A percentile compares a stretch with the other conserved stretches of the same genome.
Conservation (phyloP, 2,329 filamentous ascomycete species). For the Trichophyton equinum region DNA sequence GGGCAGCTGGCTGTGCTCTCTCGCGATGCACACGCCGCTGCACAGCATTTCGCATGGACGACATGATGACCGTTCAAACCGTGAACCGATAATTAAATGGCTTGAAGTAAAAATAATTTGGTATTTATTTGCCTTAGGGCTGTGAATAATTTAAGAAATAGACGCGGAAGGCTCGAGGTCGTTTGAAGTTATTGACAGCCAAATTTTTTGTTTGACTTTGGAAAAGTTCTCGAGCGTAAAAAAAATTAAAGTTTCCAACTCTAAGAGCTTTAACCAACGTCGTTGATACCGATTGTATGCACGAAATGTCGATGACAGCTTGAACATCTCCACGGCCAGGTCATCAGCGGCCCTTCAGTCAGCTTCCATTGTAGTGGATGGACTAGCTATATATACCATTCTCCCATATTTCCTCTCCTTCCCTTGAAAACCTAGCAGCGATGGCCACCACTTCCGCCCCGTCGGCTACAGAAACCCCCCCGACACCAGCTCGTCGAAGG, state of each 20-base stretch:
- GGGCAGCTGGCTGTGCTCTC: slow-evolving; percentile 73
- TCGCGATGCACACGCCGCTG: slow-evolving; percentile 79
- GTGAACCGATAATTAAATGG: not conserved
- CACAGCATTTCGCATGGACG: slow-evolving; percentile 50
- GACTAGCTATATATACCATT: not conserved
- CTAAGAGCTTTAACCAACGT: not conserved
- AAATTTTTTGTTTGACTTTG: not conserved
- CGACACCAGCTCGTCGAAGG: slow-evolving; percentile 13
- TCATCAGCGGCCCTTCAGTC: not conserved
- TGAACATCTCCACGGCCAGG: not conserved
- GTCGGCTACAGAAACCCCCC: slow-evolving; percentile 15
- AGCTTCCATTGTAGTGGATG: not conserved
- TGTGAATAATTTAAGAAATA: not conserved
- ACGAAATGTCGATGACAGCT: not conserved
- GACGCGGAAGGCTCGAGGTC: not conserved
- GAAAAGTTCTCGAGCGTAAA: not conserved
- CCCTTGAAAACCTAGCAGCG: slow-evolving; percentile 6
- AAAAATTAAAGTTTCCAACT: not conserved
- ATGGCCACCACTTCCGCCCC: slow-evolving; percentile 13
- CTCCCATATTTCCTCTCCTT: not conserved
- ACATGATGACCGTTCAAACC: slow-evolving; percentile 30
- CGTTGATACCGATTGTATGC: not conserved
- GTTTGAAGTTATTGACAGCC: not conserved
- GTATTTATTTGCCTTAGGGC: not conserved
- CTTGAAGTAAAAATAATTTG: not conserved